phyloP scores from a whole-genome alignment of 2,329 filamentous ascomycete species.

The Pseudogymnoascus sp. region DNA sequence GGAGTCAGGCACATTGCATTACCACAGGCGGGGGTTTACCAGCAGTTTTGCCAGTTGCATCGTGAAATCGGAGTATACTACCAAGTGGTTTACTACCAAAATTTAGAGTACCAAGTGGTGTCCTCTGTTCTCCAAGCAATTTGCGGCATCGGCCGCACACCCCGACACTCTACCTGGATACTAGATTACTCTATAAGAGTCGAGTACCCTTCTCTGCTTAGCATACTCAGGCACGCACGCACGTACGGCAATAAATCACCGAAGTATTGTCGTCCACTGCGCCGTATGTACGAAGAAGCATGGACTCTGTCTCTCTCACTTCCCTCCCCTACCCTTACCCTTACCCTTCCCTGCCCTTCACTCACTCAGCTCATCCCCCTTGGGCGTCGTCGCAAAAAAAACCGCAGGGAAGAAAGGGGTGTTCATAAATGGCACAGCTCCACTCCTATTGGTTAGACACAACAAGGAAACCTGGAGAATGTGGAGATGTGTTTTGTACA shows the following conservation, averaged over 20 bases:
- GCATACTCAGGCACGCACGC: neutral
- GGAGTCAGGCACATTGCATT: neutral
- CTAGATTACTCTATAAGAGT: too few species aligned
- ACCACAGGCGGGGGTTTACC: neutral
- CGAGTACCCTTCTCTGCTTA: neutral
- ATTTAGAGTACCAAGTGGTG: neutral
- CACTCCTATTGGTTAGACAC: neutral
- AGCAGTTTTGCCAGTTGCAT: too few species aligned
- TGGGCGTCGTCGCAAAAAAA: neutral
- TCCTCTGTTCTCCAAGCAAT: neutral
- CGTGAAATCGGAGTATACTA: neutral
- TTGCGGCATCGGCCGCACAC: neutral
- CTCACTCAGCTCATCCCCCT: neutral
- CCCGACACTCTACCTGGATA: neutral
- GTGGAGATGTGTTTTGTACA: neutral
- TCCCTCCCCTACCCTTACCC: neutral
- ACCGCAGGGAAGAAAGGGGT: conserved; percentile 1
- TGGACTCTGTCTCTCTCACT: neutral
- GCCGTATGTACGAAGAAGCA: neutral
- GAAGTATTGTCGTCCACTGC: neutral
- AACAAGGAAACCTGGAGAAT: conserved; percentile 2
- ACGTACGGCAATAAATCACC: neutral
- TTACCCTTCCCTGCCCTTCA: neutral
- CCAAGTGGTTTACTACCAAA: too few species aligned
- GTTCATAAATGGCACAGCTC: neutral